Conservation (phyloP, 345 rosid species). For the Corymbia maculata region DNA sequence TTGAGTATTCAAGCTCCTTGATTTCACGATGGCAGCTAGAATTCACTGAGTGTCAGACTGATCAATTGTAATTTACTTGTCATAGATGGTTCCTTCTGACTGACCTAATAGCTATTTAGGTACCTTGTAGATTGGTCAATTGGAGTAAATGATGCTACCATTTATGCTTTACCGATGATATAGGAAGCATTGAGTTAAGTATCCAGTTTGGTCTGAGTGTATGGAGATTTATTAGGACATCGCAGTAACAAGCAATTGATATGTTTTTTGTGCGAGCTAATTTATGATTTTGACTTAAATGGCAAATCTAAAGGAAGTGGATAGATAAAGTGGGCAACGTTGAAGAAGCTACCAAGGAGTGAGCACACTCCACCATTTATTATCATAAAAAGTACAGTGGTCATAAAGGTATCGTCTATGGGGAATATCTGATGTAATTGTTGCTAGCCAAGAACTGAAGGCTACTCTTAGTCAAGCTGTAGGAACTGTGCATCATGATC, state of each 20-base stretch:
- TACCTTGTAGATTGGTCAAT: background rate
- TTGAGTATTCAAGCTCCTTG: background rate
- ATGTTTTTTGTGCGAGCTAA: background rate
- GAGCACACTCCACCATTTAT: background rate
- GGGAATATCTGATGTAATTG: background rate
- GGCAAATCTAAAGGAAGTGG: background rate
- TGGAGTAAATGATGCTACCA: background rate
- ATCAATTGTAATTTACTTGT: background rate
- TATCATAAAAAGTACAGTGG: background rate
- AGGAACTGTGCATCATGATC: constrained; percentile 10
- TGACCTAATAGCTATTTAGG: background rate
- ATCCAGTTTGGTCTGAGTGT: background rate
- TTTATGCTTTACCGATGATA: background rate
- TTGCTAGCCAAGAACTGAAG: background rate
- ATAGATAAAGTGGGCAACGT: background rate
- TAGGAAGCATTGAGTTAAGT: background rate
- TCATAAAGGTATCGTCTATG: background rate
- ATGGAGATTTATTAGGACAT: background rate
- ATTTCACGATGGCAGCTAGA: background rate
- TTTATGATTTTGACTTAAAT: background rate
- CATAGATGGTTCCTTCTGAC: background rate
- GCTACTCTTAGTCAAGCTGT: background rate
- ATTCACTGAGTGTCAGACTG: background rate
- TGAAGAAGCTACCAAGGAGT: background rate
- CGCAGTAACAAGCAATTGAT: background rate